Percentiles rank a stretch among this genome's conserved stretches.
phyloP scores from a whole-genome alignment of 192 early-diverging fungal species.

The Podila minutissima region DNA sequence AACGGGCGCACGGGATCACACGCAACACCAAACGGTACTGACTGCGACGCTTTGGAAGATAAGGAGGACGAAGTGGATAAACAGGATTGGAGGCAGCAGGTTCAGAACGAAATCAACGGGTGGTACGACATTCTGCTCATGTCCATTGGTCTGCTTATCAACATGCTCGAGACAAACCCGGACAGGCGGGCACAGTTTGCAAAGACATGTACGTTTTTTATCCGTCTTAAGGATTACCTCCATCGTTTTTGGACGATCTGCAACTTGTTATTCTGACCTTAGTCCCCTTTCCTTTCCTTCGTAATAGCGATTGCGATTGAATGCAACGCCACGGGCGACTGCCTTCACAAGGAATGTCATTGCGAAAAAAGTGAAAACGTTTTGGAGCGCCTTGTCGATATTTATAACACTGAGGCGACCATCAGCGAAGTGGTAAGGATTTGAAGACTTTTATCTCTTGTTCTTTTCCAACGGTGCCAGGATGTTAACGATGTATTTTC shows the following conservation, averaged over 20 bases:
- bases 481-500: not conserved
- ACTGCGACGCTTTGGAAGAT: not conserved
- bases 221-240: not conserved
- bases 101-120: conserved; percentile 24
- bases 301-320: conserved; percentile 31
- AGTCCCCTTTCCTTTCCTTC: not conserved
- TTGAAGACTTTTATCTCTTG: not conserved
- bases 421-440: conserved; percentile 31
- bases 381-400: conserved; percentile 34
- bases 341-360: conserved; percentile 26
- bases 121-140: conserved; percentile 45
- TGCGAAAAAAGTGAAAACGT: conserved; percentile 32
- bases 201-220: conserved; percentile 14
- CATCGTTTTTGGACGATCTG: not conserved
- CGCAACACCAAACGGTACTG: not conserved
- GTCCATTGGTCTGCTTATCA: conserved; percentile 42
- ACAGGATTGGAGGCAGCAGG: not conserved
- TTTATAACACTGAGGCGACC: conserved; percentile 36
- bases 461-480: not conserved
- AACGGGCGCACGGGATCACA: not conserved
- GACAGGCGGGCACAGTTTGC: conserved; percentile 15
- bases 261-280: not conserved
- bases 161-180: conserved; percentile 35
- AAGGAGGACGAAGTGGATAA: not conserved
- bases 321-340: conserved; percentile 31